Evolutionary conservation across 768 basidiomycete genomes (phyloP), one percentile per base, ranked within the genome.

Genomic region (Leccinum obscurum): DNA sequence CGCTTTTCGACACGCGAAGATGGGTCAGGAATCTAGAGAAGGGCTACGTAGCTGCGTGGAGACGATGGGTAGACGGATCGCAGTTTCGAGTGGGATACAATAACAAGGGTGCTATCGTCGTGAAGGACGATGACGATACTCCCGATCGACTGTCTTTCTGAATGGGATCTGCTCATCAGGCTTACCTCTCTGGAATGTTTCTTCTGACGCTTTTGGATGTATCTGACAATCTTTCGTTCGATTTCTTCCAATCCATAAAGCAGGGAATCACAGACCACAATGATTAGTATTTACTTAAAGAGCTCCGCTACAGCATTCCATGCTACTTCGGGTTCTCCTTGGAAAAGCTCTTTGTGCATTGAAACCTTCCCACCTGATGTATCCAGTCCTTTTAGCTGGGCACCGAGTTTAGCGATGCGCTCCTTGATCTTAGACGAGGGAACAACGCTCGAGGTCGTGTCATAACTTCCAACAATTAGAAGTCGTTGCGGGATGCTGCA

Each of bases 11-110:
- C 57, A 83, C 83, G 2, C 54, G 35, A 52, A 69, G 79, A 34
- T 83, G 82, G 81, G 78, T 77, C 17, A 66, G 66, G 56, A 81
- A 83, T 56, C 62, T 82, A 51, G 83, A 83, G 69, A 78, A 78
- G 62, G 81, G 77, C 1, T 73, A 76, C 24, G 30, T 62, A 34
- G 74, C 72, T 20, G 80, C 79, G 0, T 83, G 82, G 82, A 67
- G 72, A 55, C 77, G 81, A 24, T 83, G 80, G 80, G 80, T 79
- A 13, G 74, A 77, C 37, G 79, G 79, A 66, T 73, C 66, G 63
- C 78, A 72, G 59, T 71, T 69, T 68, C 72, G 59, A 15, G 55
- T 62, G 11, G 68, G 71, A 49, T 60, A 63, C 48, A 68, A 73
- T 49, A 70, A 76, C 20, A 76, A 77, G 69, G 70, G 67, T 9